Evolutionary conservation across 805 yeast species (phyloP).

Genomic region (Tetrapisispora fleetii): DNA sequence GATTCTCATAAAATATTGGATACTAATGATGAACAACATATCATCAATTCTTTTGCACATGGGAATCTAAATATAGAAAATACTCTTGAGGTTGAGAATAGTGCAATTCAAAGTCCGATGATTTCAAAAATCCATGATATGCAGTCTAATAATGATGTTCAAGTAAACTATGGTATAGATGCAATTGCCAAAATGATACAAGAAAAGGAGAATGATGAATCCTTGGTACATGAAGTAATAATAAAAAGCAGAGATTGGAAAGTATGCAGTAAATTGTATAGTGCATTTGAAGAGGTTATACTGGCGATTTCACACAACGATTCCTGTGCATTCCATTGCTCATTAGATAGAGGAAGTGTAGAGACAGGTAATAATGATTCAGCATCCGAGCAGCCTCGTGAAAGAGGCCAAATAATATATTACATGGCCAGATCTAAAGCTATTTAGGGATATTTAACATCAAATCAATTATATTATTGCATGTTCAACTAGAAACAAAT

Average conservation of each 20-base stretch:
- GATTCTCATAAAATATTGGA: neutral
- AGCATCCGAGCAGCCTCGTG: constrained; percentile 27
- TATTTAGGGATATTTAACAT: constrained; percentile 1
- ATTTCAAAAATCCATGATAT: neutral
- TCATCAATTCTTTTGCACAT: neutral
- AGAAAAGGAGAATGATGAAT: constrained; percentile 14
- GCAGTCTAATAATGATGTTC: neutral
- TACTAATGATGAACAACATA: neutral
- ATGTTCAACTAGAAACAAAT: neutral
- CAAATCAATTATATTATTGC: neutral
- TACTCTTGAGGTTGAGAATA: constrained; percentile 15
- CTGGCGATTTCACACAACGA: constrained; percentile 47
- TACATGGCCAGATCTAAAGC: constrained; percentile 36
- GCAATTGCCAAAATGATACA: constrained; percentile 19
- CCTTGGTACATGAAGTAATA: constrained; percentile 32
- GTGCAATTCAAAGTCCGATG: constrained; percentile 2
- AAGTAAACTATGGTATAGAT: constrained; percentile 2
- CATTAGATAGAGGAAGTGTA: constrained; percentile 40
- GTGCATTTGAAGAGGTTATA: constrained; percentile 50
- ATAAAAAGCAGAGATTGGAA: constrained; percentile 60
- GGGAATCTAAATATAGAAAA: neutral
- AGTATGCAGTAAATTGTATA: constrained; percentile 50
- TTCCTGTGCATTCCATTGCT: constrained; percentile 57
- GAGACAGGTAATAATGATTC: constrained; percentile 9
- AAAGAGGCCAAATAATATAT: constrained; percentile 55